phyloP scores from a whole-genome alignment of 2,329 filamentous ascomycete species.

The Arthrinium puccinioides region DNA sequence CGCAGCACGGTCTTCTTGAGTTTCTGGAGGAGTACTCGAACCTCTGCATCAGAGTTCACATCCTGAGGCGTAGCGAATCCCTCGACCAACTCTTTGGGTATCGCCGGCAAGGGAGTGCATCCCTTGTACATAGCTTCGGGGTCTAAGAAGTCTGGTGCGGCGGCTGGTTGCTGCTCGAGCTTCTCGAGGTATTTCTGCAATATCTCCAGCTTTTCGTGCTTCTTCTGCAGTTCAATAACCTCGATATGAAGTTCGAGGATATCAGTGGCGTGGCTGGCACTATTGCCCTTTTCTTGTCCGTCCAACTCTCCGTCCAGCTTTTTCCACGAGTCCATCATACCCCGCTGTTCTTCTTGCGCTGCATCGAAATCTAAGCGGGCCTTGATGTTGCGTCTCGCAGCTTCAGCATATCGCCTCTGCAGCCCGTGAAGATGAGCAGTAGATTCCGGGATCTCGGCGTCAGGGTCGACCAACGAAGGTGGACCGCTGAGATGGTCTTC shows the following conservation, averaged over 20 bases:
- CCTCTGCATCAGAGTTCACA: constrained; percentile 26
- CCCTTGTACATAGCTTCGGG: constrained; percentile 39
- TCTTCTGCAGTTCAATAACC: constrained; percentile 43
- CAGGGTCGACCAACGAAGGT: constrained; percentile 39
- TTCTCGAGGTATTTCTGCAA: constrained; percentile 44
- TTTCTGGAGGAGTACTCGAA: constrained; percentile 40
- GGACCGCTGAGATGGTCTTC: constrained; percentile 34
- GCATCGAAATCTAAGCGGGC: constrained; percentile 41
- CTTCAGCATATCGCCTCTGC: constrained; percentile 48
- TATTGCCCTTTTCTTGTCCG: constrained; percentile 8
- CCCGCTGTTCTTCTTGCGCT: constrained; percentile 13
- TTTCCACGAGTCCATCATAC: not conserved
- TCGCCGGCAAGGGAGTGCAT: constrained; percentile 34
- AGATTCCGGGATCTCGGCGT: constrained; percentile 25
- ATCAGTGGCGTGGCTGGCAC: constrained; percentile 10
- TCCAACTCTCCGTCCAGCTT: constrained; percentile 11
- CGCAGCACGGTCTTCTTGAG: constrained; percentile 53
- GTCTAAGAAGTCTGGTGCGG: constrained; percentile 41
- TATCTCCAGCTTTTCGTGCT: constrained; percentile 40
- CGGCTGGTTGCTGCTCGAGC: constrained; percentile 44
- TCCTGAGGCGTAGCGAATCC: constrained; percentile 37
- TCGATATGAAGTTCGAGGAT: constrained; percentile 43
- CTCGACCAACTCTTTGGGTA: constrained; percentile 46
- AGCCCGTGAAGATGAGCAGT: constrained; percentile 34
- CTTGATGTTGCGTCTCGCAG: constrained; percentile 42